A percentile compares a stretch with the other conserved stretches of the same genome.
These are phyloP conservation scores for Haplographium delicatum DNA, from an alignment of 495 filamentous ascomycete species.

Conservation along the genomic window DNA sequence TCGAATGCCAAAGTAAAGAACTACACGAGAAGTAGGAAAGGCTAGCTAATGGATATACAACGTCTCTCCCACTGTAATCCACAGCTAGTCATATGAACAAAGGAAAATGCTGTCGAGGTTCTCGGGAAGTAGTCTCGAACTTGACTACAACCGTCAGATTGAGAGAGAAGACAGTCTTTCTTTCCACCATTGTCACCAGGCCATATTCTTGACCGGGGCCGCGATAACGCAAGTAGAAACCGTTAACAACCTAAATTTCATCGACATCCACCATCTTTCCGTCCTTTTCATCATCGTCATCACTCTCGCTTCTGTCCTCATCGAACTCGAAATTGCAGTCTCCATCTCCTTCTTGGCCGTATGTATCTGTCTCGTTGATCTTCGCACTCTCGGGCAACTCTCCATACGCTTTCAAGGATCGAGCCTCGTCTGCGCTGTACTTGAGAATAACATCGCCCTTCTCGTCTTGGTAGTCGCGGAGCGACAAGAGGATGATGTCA, in stretches of 20 bases:
- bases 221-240: not conserved
- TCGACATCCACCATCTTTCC: conserved; percentile 67
- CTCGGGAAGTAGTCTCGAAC: conserved; percentile 14
- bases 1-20: conserved; percentile 4
- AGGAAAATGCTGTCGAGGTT: conserved; percentile 29
- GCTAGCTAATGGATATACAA: conserved; percentile 19
- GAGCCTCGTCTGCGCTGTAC: conserved; percentile 95
- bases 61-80: conserved; percentile 30
- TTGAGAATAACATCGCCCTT: conserved; percentile 99
- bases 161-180: conserved; percentile 59
- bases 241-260: conserved; percentile 55
- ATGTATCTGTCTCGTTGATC: conserved; percentile 99
- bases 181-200: conserved; percentile 10
- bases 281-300: conserved; percentile 54
- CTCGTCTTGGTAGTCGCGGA: conserved; percentile 98
- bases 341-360: conserved; percentile 64
- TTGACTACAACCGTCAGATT: conserved; percentile 33
- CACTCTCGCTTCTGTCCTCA: conserved; percentile 74
- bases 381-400: conserved; percentile 96
- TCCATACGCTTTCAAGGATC: conserved; percentile 90
- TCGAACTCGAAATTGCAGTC: conserved; percentile 84
- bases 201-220: not conserved
- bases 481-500: conserved; percentile 94
- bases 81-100: conserved; percentile 15
- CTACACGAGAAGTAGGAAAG: conserved; percentile 6